These are phyloP conservation scores for Thuja plicata DNA, from an alignment of 83 land plant genomes.

Conservation along the genomic window DNA sequence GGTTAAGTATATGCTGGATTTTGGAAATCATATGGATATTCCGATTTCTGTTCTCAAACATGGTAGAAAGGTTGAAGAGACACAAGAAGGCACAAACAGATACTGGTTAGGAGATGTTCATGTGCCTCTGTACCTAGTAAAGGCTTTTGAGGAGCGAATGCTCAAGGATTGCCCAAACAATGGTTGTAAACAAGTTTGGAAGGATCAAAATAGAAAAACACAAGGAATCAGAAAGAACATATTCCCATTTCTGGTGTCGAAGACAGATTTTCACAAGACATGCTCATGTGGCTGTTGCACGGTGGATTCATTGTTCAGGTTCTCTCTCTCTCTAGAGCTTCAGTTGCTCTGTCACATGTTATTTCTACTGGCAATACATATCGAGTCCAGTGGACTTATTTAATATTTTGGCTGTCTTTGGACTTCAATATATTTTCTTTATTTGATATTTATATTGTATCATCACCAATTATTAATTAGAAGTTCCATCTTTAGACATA, in stretches of 20 bases:
- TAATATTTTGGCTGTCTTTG: neutral
- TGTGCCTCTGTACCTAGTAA: constrained; percentile 55
- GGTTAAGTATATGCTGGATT: constrained; percentile 61
- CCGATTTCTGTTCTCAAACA: constrained; percentile 45
- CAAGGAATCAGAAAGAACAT: constrained; percentile 16
- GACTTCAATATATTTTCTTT: neutral
- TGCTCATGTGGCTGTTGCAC: constrained; percentile 50
- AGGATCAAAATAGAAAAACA: constrained; percentile 11
- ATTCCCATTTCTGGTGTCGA: constrained; percentile 39
- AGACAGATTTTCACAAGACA: constrained; percentile 25
- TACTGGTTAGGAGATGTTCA: constrained; percentile 55
- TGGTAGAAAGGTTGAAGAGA: constrained; percentile 42
- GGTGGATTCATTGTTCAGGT: constrained; percentile 49
- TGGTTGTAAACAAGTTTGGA: constrained; percentile 7
- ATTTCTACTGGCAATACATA: neutral
- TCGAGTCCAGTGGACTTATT: neutral
- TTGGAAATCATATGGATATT: constrained; percentile 53
- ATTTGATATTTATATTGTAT: neutral
- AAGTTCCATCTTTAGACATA: neutral
- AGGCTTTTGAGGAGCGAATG: constrained; percentile 52
- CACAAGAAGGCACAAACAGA: constrained; percentile 36
- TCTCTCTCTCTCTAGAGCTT: neutral
- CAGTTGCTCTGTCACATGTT: neutral
- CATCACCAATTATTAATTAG: neutral
- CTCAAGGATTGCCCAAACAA: constrained; percentile 26